phyloP scores from a whole-genome alignment of 208 protist genomes.

The Zelonia costaricensis region DNA sequence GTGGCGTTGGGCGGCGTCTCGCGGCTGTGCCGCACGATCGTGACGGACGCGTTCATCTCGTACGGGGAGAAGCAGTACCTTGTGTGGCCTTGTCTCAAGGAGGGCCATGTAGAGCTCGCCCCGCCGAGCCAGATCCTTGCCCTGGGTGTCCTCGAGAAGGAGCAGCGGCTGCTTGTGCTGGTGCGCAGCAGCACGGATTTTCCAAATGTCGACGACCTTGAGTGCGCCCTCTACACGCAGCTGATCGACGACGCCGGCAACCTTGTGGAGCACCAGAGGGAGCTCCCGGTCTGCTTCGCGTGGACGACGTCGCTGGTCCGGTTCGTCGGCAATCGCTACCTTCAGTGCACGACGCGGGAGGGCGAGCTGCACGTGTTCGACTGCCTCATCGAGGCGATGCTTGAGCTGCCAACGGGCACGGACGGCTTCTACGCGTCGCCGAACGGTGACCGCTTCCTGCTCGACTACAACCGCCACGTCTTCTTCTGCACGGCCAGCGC shows the following conservation, averaged over 20 bases:
- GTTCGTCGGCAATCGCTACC: conserved; percentile 59
- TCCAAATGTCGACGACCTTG: conserved; percentile 30
- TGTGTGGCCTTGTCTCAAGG: conserved; percentile 30
- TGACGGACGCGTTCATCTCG: conserved; percentile 30
- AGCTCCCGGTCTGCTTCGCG: conserved; percentile 50
- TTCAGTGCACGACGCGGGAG: conserved; percentile 49
- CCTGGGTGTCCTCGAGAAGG: conserved; percentile 33
- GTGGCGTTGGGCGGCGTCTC: conserved; percentile 51
- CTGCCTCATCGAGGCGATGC: conserved; percentile 37
- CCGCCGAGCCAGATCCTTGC: conserved; percentile 57
- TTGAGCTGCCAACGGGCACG: conserved; percentile 51
- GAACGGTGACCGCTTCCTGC: conserved; percentile 36
- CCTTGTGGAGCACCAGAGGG: conserved; percentile 32
- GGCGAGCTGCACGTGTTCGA: conserved; percentile 58
- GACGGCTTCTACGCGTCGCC: conserved; percentile 65
- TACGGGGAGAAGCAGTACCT: conserved; percentile 44
- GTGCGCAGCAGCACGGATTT: conserved; percentile 29
- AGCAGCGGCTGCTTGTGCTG: conserved; percentile 46
- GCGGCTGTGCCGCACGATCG: conserved; percentile 25
- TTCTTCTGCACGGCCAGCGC: conserved; percentile 36
- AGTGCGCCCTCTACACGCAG: conserved; percentile 56
- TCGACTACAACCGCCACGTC: conserved; percentile 44
- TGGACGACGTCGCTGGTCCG: conserved; percentile 33
- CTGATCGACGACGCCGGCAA: conserved; percentile 17
- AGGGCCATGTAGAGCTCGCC: conserved; percentile 49